These are phyloP conservation scores for Phytopythium litorale DNA, from an alignment of 352 stramenopile species.

Conservation along the genomic window DNA sequence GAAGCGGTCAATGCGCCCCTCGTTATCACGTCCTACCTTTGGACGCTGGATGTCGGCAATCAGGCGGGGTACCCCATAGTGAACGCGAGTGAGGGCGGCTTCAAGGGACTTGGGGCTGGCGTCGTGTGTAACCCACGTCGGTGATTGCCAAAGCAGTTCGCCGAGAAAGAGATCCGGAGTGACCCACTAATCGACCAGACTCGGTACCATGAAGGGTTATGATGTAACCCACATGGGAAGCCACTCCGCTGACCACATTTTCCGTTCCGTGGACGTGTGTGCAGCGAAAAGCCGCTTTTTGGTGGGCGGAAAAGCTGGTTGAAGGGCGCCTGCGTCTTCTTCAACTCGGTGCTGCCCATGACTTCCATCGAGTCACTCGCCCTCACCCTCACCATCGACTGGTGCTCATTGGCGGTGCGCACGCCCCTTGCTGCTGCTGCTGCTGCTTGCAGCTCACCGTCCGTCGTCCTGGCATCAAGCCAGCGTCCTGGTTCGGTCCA, in stretches of 20 bases:
- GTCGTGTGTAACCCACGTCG: not conserved
- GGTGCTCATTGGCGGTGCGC: not conserved
- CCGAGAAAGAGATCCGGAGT: not conserved
- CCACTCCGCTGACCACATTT: too few relatives aligned
- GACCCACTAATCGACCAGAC: not conserved
- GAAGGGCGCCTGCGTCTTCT: not conserved
- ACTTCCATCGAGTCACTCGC: not conserved
- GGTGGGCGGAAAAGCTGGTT: not conserved
- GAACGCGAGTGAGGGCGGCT: not conserved
- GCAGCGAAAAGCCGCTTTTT: not conserved
- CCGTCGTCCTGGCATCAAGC: not conserved
- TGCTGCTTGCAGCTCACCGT: not conserved
- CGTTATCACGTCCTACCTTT: not conserved
- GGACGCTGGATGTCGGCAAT: not conserved
- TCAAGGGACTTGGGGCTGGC: not conserved
- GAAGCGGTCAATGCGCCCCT: not conserved
- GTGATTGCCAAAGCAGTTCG: conserved; percentile 1
- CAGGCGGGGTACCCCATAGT: not conserved
- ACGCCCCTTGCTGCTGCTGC: too few relatives aligned
- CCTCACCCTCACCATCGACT: not conserved
- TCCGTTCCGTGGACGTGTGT: not conserved
- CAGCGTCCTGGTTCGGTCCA: not conserved
- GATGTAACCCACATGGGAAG: not conserved
- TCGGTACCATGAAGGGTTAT: not conserved
- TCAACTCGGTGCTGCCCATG: not conserved